Conservation (phyloP, 2,329 filamentous ascomycete genomes). For the Colletotrichum cereale region DNA sequence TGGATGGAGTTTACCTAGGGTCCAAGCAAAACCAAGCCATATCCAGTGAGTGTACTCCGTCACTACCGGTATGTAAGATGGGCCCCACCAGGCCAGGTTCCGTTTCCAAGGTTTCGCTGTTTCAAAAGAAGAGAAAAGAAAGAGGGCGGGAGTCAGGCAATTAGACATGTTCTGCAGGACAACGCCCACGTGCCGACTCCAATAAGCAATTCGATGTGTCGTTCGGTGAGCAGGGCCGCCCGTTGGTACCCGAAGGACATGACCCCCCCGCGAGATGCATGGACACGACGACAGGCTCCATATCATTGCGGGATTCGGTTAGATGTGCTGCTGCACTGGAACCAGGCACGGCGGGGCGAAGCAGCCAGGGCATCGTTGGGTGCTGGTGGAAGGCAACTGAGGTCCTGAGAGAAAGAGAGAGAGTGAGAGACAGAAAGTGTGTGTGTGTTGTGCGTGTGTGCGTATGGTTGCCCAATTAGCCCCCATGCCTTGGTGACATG, state of each 20-base stretch:
- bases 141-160: neutral
- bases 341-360: conserved; percentile 9
- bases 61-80: no score
- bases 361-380: neutral
- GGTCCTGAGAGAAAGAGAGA: neutral
- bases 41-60: conserved; percentile 1
- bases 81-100: conserved; percentile 2
- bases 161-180: neutral
- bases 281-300: neutral
- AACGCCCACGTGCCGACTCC: conserved; percentile 18
- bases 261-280: neutral
- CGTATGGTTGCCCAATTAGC: neutral
- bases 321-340: neutral
- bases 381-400: neutral
- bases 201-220: conserved; percentile 9
- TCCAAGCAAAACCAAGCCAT: conserved; percentile 3
- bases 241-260: neutral
- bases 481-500: neutral
- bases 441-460: neutral
- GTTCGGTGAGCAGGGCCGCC: neutral
- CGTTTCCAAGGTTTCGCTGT: conserved; percentile 9
- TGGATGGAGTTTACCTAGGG: conserved; percentile 10
- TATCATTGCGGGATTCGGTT: neutral
- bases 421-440: neutral
- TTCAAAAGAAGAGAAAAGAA: conserved; percentile 1